Percentiles rank a stretch among this genome's conserved stretches.
Conservation (phyloP, 164 flowering plant species). For the Nymphaea colorata region DNA sequence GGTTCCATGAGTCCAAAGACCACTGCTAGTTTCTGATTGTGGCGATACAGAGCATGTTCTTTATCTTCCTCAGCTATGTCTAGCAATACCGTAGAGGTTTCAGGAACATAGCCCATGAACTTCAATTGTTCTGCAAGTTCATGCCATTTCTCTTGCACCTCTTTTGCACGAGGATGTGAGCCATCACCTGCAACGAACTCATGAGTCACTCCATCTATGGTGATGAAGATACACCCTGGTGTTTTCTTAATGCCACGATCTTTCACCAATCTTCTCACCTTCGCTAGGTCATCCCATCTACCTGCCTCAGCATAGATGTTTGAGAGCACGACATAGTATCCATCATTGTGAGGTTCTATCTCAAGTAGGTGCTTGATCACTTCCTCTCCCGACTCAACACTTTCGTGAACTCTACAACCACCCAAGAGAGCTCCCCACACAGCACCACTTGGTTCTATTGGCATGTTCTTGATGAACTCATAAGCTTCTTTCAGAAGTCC, state of each 20-base stretch:
- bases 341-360: constrained; percentile 47
- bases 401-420: constrained; percentile 51
- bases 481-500: constrained; percentile 51
- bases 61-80: constrained; percentile 46
- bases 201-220: constrained; percentile 33
- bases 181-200: constrained; percentile 61
- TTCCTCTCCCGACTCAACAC: constrained; percentile 44
- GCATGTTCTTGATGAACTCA: constrained; percentile 45
- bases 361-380: constrained; percentile 39
- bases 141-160: constrained; percentile 37
- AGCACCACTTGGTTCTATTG: constrained; percentile 39
- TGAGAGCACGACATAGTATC: constrained; percentile 51
- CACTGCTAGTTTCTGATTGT: constrained; percentile 56
- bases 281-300: constrained; percentile 45
- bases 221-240: constrained; percentile 48
- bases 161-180: constrained; percentile 31
- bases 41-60: constrained; percentile 36
- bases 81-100: constrained; percentile 42
- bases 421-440: constrained; percentile 66
- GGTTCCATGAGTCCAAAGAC: constrained; percentile 44
- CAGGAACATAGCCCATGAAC: constrained; percentile 37
- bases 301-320: constrained; percentile 51
- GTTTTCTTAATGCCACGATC: constrained; percentile 46
- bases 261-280: constrained; percentile 45
- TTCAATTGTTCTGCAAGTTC: constrained; percentile 30